Evolutionary conservation across 208 protist genomes (phyloP), one percentile per base, ranked within the genome.

Genomic region (Acanthamoeba triangularis): DNA sequence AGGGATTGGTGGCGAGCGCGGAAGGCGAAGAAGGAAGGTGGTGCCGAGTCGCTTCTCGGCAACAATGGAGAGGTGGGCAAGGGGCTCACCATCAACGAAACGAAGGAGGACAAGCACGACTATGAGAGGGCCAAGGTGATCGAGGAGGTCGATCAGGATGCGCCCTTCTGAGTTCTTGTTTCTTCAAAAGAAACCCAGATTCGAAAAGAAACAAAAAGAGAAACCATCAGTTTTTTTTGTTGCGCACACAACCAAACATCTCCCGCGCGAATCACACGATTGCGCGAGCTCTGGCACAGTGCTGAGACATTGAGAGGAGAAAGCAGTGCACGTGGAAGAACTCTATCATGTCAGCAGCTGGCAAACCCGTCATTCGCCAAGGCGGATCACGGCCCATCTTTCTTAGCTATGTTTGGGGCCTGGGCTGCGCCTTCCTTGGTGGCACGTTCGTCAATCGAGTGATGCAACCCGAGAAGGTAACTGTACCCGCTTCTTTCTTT

Each of bases 361-460:
- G 80, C 80, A 88, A 88, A 49, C 80, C 80, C 28, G 65, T 88
- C 80, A 25, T 88, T 20, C 80, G 80, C 28, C 10, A 41, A 23
- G 80, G 80, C 14, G 80, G 80, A 25, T 88, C 80, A 6, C 80
- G 80, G 13, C 80, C 80, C 28, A 37, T 88, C 30, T 63, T 88
- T 11, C 80, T 88, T 6, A 88, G 80, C 49, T 88, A 88, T 35
- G 20, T 88, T 54, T 88, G 80, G 80, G 80, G 80, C n/a, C 28
- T 88, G 20, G 30, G 47, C 28, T 88, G 80, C 28, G 80, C 80
- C 25, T 88, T 88, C 35, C 80, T 88, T 63, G 80, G 80, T 6
- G 80, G 80, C 41, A 88, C 80, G 20, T 33, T 88, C 6, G 80
- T 88, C 25, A 88, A 88, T 41, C 80, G 80, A 8, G 52, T 88